Conservation (phyloP, 768 basidiomycete genomes). For the Lentinula sp. region DNA sequence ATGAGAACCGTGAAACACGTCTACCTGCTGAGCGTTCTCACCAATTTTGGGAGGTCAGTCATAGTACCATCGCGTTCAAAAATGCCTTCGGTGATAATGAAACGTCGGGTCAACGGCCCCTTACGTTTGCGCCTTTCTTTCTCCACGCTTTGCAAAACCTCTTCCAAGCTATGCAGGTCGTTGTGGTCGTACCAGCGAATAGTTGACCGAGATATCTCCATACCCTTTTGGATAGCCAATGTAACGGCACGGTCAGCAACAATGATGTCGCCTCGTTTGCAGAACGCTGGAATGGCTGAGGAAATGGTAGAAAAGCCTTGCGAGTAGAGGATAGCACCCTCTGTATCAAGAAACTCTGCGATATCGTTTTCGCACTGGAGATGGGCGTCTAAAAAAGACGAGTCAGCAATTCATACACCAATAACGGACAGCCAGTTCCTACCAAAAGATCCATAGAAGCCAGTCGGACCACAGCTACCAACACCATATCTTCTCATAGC, state of each 20-base stretch:
- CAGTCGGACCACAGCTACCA: slow-evolving; percentile 92
- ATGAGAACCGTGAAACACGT: neutral
- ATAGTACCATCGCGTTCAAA: slow-evolving; percentile 94
- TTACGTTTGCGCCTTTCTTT: slow-evolving; percentile 86
- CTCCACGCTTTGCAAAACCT: slow-evolving; percentile 75
- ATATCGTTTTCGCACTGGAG: slow-evolving; percentile 84
- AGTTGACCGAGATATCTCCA: slow-evolving; percentile 87
- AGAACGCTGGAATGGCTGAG: slow-evolving; percentile 95
- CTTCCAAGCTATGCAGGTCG: slow-evolving; percentile 85
- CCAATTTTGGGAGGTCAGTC: slow-evolving; percentile 87
- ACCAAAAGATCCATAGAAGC: slow-evolving; percentile 97
- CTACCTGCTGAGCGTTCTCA: slow-evolving; percentile 28
- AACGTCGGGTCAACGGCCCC: slow-evolving; percentile 77
- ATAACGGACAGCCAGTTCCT: slow-evolving; percentile 15
- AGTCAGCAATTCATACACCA: slow-evolving; percentile 5
- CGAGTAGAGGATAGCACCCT: slow-evolving; percentile 86
- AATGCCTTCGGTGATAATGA: slow-evolving; percentile 96
- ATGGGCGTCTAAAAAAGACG: slow-evolving; percentile 73
- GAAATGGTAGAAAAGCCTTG: slow-evolving; percentile 90
- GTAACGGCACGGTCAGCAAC: slow-evolving; percentile 97
- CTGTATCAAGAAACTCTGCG: slow-evolving; percentile 85
- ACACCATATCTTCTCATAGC: slow-evolving; percentile 86
- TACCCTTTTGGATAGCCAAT: slow-evolving; percentile 93
- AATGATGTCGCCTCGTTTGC: slow-evolving; percentile 95
- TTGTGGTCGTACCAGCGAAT: slow-evolving; percentile 97